Percentiles rank a stretch among this genome's conserved stretches.
These are phyloP conservation scores for Bretschneidera sinensis DNA, from an alignment of 345 rosid species.

Conservation along the genomic window DNA sequence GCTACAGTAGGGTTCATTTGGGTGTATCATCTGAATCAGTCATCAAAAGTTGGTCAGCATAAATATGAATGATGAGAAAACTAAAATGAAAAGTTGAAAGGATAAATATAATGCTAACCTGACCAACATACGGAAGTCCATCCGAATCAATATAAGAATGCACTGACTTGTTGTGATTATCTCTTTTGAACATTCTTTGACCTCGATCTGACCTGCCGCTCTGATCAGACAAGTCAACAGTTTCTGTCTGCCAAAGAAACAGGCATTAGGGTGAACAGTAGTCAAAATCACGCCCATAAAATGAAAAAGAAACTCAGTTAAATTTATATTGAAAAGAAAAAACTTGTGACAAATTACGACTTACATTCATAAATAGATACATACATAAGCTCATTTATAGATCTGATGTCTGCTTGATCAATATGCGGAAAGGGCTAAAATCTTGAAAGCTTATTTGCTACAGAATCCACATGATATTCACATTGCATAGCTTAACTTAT, in stretches of 20 bases:
- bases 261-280: background rate
- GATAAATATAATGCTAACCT: conserved; percentile 40
- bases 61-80: background rate
- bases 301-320: too few species aligned
- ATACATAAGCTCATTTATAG: too few species aligned
- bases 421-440: too few species aligned
- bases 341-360: too few species aligned
- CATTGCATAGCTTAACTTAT: too few species aligned
- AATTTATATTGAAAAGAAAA: too few species aligned
- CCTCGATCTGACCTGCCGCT: conserved; percentile 41
- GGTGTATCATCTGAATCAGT: conserved; percentile 55
- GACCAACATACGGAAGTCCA: conserved; percentile 94
- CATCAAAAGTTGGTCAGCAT: conserved; percentile 1
- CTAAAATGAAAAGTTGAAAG: background rate
- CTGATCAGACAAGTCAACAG: conserved; percentile 65
- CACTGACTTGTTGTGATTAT: conserved; percentile 38
- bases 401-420: too few species aligned
- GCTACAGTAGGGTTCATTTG: conserved; percentile 70
- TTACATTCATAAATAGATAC: too few species aligned
- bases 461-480: too few species aligned
- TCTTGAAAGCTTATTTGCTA: background rate
- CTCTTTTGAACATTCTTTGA: conserved; percentile 52
- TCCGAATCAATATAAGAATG: conserved; percentile 68
- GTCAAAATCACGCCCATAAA: conserved; percentile 13
- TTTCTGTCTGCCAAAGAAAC: conserved; percentile 63